A percentile compares a stretch with the other conserved stretches of the same genome.
phyloP scores from a whole-genome alignment of 495 filamentous ascomycete genomes.

The Collariella sp. region DNA sequence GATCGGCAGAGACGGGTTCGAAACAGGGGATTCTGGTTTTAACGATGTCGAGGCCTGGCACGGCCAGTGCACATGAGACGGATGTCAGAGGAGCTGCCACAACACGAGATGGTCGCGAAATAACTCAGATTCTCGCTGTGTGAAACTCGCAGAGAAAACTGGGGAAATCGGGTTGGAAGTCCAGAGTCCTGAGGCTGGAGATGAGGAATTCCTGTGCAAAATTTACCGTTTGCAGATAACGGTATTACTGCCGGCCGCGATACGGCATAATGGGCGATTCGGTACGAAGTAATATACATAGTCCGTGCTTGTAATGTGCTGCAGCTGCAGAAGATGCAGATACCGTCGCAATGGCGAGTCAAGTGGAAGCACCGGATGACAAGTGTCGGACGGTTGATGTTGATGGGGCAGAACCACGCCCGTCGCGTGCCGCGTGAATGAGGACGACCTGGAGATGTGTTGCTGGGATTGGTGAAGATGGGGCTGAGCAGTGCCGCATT shows the following conservation, averaged over 20 bases:
- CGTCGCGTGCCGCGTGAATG: background rate
- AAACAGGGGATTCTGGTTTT: conserved; percentile 9
- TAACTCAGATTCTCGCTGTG: no score
- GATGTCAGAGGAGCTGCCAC: background rate
- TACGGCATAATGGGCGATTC: background rate
- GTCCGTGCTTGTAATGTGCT: background rate
- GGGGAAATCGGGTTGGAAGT: no score
- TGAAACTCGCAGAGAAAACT: no score
- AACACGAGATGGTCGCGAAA: no score
- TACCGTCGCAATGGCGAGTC: background rate
- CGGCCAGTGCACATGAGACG: background rate
- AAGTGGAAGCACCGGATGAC: background rate
- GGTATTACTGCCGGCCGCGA: no score
- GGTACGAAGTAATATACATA: no score
- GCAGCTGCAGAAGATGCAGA: conserved; percentile 2
- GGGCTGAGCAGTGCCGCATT: no score
- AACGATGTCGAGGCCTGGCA: background rate
- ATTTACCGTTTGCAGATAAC: background rate
- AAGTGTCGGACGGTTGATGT: background rate
- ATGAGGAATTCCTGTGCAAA: no score
- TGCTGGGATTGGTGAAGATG: no score
- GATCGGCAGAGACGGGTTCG: conserved; percentile 9
- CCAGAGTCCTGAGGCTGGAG: no score
- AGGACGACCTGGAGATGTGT: no score
- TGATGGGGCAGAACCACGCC: background rate